Base-by-base conservation (phyloP, 2,329 filamentous ascomycete genomes). In the Epichloe festucae region DNA sequence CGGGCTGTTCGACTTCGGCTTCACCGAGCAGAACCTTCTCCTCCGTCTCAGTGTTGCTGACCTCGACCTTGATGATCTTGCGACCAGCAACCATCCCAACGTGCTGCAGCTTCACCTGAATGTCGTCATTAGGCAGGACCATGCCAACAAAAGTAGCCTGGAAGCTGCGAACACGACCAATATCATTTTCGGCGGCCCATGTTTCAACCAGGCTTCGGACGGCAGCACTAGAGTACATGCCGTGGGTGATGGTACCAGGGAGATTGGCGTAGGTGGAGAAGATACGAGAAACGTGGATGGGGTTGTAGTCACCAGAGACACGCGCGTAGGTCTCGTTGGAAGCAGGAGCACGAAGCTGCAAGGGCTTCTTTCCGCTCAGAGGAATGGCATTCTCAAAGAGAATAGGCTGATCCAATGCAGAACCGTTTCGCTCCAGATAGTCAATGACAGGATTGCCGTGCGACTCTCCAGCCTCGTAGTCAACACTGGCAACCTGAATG, bases 51-150 rank as follows among this genome's bases (percentile, higher is more conserved):
- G 88, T 86, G 73, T 96, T 97, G 76, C 81, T 89, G 50, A 89
- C 90, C 71, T 97, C 93, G 48, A 98, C 89, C 76, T 95, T 97
- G 77, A 98, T 93, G 70, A 97, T 97, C 81, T 97, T 98, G 69
- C 93, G 90, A 64, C 93, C 93, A 63, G 88, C 85, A 55, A 98
- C 87, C 93, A 98, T 98, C 63, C 91, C 93, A 35, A 94, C 85
- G 65, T 98, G 93, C 73, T 96, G 88, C 49, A 98, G 79, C 72
- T 89, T 95, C 62, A 98, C 91, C 58, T 94, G 82, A 56, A 98
- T 86, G 56, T 91, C 86, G 64, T 98, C 94, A 60, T 97, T 95
- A 51, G 93, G 93, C 55, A 98, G 76, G 11, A 98, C 94, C 93
- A 98, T 98, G 58, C 93, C 93, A n/a, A 95, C 90, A 48, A 98